Evolutionary conservation across 106 monocot species (phyloP), one percentile per base, ranked within the genome.

Genomic region (Alisma plantagoaquatica): DNA sequence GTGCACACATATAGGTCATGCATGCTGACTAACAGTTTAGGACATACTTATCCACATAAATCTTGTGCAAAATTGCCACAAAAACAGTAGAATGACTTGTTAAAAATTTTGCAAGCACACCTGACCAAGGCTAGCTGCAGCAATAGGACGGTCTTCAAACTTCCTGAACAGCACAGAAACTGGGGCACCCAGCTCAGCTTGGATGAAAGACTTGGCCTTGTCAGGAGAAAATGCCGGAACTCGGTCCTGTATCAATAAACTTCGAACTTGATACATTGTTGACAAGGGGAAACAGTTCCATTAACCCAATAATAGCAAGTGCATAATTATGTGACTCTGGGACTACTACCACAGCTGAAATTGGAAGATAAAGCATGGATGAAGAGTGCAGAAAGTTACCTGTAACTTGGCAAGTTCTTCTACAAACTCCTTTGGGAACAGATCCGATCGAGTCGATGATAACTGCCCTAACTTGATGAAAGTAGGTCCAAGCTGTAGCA

Each of bases 91-190:
- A n/a, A n/a, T n/a, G n/a, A n/a, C n/a, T n/a, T n/a, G n/a, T n/a
- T n/a, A n/a, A n/a, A n/a, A n/a, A n/a, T n/a, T n/a, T n/a, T n/a
- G n/a, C n/a, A 41, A 57, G 68, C 65, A 53, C 57, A 98, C 96
- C 88, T 98, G 96, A 69, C 89, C 96, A 67, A 98, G 96, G 72
- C 96, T 98, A 50, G 96, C 96, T 2, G 96, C 96, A 63, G 96
- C 96, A 33, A 89, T 81, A 5, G 96, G 96, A 3, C 30, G 60
- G 43, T 89, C 89, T 68, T 98, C 89, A 67, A 98, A 98, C 66
- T 82, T 59, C 75, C 67, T 89, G 73, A 85, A 98, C 24, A 98
- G 57, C 45, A 79, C 62, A 46, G 79, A 52, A 53, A 90, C 73
- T 27, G 89, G 62, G 27, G 70, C 76, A 67, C 89, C 96, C 59